Percentiles rank a stretch among this genome's conserved stretches.
Evolutionary conservation across 176 grass and related monocot genomes (phyloP).

Genomic region (Juncus effusus): DNA sequence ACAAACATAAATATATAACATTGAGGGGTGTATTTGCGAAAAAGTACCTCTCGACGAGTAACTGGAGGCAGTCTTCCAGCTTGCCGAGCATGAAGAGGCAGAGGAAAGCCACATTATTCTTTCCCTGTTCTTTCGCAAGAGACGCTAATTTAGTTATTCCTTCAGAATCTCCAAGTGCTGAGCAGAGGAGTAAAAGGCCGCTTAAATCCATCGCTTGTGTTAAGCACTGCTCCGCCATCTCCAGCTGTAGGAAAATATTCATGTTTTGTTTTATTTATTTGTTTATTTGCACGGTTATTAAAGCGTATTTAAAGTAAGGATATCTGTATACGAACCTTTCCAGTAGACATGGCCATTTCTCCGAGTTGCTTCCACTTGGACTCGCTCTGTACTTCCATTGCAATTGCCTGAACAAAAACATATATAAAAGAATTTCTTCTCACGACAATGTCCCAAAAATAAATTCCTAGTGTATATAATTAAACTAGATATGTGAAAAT

Average conservation of each 20-base stretch:
- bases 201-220: constrained; percentile 87
- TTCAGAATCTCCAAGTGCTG: constrained; percentile 87
- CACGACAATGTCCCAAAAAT: background rate
- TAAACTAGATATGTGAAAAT: constrained; percentile 11
- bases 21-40: background rate
- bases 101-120: constrained; percentile 96
- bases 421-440: background rate
- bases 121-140: constrained; percentile 82
- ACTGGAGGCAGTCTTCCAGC: constrained; percentile 89
- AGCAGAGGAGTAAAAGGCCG: constrained; percentile 82
- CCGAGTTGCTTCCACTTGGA: constrained; percentile 99
- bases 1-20: background rate
- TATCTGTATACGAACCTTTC: constrained; percentile 60
- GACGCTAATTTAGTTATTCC: constrained; percentile 70
- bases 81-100: constrained; percentile 93
- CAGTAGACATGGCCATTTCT: constrained; percentile 81
- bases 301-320: constrained; percentile 1
- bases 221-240: constrained; percentile 87
- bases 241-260: constrained; percentile 47
- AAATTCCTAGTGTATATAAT: background rate
- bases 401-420: constrained; percentile 63
- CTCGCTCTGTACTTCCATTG: constrained; percentile 83
- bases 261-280: background rate
- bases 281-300: background rate
- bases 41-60: constrained; percentile 80